phyloP scores from a whole-genome alignment of 2,329 filamentous ascomycete species.

The Tolypocladium endophyticum region DNA sequence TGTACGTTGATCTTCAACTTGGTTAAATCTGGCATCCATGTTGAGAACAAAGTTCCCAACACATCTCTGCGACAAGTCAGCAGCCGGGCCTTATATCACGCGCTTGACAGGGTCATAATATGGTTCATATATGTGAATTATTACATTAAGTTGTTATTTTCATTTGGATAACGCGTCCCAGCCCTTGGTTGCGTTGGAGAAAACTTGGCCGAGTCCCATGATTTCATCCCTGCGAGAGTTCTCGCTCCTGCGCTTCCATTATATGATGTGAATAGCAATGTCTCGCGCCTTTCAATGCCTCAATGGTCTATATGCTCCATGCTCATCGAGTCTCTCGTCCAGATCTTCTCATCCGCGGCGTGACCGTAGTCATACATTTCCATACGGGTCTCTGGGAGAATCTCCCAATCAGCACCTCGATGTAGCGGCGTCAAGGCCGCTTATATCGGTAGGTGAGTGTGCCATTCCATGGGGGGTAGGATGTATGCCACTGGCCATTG shows the following conservation, averaged over 20 bases:
- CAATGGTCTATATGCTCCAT: not conserved
- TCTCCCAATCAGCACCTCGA: not conserved
- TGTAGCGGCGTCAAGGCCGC: not conserved
- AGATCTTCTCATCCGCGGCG: not conserved
- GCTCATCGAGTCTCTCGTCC: not conserved
- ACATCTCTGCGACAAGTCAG: too few relatives aligned
- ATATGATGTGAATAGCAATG: not conserved
- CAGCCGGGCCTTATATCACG: not conserved
- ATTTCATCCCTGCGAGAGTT: not conserved
- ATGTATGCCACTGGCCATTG: constrained; percentile 34
- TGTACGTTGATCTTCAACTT: too few relatives aligned
- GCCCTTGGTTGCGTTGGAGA: constrained; percentile 9
- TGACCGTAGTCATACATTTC: not conserved
- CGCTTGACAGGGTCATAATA: not conserved
- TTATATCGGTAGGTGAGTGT: constrained; percentile 12
- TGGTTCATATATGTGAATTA: not conserved
- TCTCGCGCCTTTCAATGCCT: not conserved
- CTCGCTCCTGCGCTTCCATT: not conserved
- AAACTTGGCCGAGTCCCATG: not conserved
- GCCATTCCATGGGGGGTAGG: constrained; percentile 32
- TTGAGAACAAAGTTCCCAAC: too few relatives aligned
- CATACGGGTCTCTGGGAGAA: too few relatives aligned
- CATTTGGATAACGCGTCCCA: constrained; percentile 5
- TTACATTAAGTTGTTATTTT: not conserved
- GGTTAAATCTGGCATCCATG: too few relatives aligned